Conservation (phyloP, 345 rosid genomes). For the Brassica juncea region DNA sequence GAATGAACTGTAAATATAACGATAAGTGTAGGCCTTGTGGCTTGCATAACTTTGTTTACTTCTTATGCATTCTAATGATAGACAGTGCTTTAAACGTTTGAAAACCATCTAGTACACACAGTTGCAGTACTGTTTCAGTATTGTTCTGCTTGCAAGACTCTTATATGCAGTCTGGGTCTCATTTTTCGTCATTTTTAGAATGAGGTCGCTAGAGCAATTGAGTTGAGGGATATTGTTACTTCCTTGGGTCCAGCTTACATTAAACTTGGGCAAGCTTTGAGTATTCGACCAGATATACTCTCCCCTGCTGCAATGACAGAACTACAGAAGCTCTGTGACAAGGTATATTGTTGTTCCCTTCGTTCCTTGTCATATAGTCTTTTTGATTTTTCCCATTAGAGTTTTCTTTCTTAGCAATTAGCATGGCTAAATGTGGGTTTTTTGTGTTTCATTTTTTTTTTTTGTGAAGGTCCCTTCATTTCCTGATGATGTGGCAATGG, state of each 20-base stretch:
- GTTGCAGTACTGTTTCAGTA: neutral
- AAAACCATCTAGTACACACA: neutral
- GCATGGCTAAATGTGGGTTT: neutral
- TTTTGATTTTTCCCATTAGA: neutral
- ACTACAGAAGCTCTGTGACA: slow-evolving; percentile 98
- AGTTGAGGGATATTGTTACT: slow-evolving; percentile 92
- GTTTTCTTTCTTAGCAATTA: neutral
- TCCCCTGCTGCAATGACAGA: slow-evolving; percentile 92
- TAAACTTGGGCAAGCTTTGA: slow-evolving; percentile 97
- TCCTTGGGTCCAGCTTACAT: slow-evolving; percentile 98
- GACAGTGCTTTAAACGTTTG: neutral
- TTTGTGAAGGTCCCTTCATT: slow-evolving; percentile 89
- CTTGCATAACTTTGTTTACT: neutral
- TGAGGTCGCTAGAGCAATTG: slow-evolving; percentile 96
- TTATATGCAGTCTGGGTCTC: neutral
- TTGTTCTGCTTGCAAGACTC: neutral
- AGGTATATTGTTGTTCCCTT: slow-evolving; percentile 48
- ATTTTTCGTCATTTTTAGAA: slow-evolving; percentile 54
- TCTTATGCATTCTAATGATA: neutral
- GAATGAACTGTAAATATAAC: neutral
- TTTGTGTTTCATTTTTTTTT: neutral
- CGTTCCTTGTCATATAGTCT: neutral
- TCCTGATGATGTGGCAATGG: slow-evolving; percentile 98
- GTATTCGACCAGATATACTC: slow-evolving; percentile 95
- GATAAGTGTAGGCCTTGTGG: neutral